Evolutionary conservation across 306 rosid species (phyloP), one percentile per base, ranked within the genome.

Genomic region (Prunus persica): DNA sequence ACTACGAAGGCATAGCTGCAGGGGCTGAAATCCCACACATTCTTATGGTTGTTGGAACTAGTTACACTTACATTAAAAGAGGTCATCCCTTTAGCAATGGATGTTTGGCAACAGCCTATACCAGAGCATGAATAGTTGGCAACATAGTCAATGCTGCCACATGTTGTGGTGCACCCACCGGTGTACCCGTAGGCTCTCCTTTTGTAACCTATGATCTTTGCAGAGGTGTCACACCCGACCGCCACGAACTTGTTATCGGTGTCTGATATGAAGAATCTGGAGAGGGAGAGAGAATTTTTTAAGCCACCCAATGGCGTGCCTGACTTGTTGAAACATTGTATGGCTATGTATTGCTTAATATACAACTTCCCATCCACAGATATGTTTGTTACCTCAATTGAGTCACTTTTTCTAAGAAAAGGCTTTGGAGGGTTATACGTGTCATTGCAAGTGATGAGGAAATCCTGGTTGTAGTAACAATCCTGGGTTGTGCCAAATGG

Each of bases 91-190:
- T 30, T 18, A 0, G 88, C 84, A 18, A 88, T 72, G 1, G 41
- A 3, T 25, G 76, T 38, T 56, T 83, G 76, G 63, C 92, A 86
- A 54, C 90, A 88, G 3, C 91, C 91, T 0, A 41, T 25, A 12
- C 88, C 89, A 0, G 77, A 67, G 57, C 92, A 90, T 1, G 77
- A 2, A 5, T 78, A 78, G 2, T 79, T 46, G 2, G 3, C 27
- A 2, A 66, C 50, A 6, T 32, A 50, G 0, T 6, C 18, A 4
- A 8, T 67, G 2, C 45, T 64, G 8, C 11, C 32, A 64, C 90
- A 88, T 0, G 2, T 0, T 4, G 90, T 66, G 4, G 46, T 1
- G 25, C 95, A 90, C 2, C 76, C 90, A 1, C 76, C 76, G 1
- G n/a, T 51, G 56, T 65, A 85, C 18, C 9, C 41, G 9, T 28